Base-by-base conservation (phyloP, 306 rosid genomes). In the Corylus americana region DNA sequence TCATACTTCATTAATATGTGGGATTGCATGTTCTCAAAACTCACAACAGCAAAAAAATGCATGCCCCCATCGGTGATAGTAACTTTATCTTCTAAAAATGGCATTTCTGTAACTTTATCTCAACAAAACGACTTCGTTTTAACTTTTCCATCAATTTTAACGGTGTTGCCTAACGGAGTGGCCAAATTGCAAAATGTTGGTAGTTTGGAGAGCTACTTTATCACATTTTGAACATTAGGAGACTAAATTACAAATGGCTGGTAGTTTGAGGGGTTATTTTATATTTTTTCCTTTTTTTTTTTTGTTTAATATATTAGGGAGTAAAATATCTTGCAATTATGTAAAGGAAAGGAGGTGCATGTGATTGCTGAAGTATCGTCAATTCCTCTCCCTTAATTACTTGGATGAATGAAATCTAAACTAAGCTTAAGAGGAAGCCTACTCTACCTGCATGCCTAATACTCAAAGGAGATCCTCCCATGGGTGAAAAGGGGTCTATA, bases 251-350 rank as follows among this genome's bases (percentile, higher is more conserved):
- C 25, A 22, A 22, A 22, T 22, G 25, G 0, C 25, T 22, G 25
- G 25, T 22, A 22, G 25, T 22, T 22, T 22, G 25, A 22, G 25
- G 25, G 0, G 25, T 22, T 0, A 22, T 22, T 22, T 22, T 22
- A 22, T 22, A 22, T 22, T 22, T 22, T 22, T 22, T 0, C 1
- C 10, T 45, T 42, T 42, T 17, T 25, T 17, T 25, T 39, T 22
- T 22, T 22, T 22, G 0, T 22, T 22, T 22, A 37, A 66, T 39
- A n/a, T 31, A 31, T 31, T 31, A 7, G 20, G 13, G 20, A 70
- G 11, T 42, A 14, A 78, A 82, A 79, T 75, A 53, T 71, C 71
- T 71, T 62, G 78, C 78, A 78, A 83, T 79, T 68, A 83, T 75
- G 70, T 20, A 74, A 71, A 75, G 62, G 78, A 6, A 39, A 14